Conservation (phyloP, 148 eudicot species). For the Fallopia convolvulus region DNA sequence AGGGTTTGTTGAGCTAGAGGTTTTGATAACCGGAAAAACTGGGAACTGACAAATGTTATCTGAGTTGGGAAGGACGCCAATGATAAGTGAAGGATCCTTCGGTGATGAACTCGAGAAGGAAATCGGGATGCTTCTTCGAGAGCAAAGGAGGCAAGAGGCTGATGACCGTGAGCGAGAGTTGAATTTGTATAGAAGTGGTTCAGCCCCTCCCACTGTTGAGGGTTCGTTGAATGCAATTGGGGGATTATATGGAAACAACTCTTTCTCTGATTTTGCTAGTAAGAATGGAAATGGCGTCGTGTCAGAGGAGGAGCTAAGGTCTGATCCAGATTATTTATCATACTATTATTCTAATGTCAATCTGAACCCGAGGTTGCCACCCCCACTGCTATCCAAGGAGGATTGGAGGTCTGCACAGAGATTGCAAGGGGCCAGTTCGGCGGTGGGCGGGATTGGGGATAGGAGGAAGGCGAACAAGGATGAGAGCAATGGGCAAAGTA, state of each 20-base stretch:
- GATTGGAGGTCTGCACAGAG: slow-evolving; percentile 85
- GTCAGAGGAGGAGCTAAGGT: slow-evolving; percentile 92
- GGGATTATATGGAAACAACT: slow-evolving; percentile 44
- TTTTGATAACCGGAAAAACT: not conserved
- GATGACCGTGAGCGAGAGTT: slow-evolving; percentile 77
- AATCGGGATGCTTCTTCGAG: slow-evolving; percentile 59
- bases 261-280: slow-evolving; percentile 47
- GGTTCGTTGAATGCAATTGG: slow-evolving; percentile 89
- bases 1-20: slow-evolving; percentile 2
- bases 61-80: slow-evolving; percentile 59
- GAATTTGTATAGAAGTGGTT: slow-evolving; percentile 83
- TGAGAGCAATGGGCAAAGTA: slow-evolving; percentile 42
- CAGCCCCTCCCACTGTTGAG: slow-evolving; percentile 98
- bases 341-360: slow-evolving; percentile 85
- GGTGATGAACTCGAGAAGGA: slow-evolving; percentile 88
- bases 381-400: slow-evolving; percentile 78
- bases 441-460: slow-evolving; percentile 79
- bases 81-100: slow-evolving; percentile 51
- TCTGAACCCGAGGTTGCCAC: slow-evolving; percentile 92
- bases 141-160: slow-evolving; percentile 49
- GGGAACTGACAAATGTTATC: slow-evolving; percentile 36
- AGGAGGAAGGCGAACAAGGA: slow-evolving; percentile 66
- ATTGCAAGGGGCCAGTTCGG: slow-evolving; percentile 80
- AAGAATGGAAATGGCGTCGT: slow-evolving; percentile 46
- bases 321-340: slow-evolving; percentile 85